phyloP scores from a whole-genome alignment of 257 asterid genomes.

The Scutellaria minor region DNA sequence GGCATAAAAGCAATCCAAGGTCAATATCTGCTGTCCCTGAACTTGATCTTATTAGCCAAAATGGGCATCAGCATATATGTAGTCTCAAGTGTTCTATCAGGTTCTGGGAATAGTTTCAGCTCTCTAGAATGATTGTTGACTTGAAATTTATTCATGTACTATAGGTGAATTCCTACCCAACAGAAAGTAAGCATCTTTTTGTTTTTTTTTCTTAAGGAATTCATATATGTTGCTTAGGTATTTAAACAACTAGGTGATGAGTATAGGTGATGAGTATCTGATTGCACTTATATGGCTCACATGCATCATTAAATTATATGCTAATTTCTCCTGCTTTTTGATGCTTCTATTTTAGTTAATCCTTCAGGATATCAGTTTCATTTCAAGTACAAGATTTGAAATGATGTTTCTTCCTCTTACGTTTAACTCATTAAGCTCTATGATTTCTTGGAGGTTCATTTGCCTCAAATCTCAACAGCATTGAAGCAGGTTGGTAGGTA shows the following conservation, averaged over 20 bases:
- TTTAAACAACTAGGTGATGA: conserved; percentile 74
- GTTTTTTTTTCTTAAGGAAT: too few relatives aligned
- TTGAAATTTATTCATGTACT: conserved; percentile 15
- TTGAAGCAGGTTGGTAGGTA: conserved; percentile 97
- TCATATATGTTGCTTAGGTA: too few relatives aligned
- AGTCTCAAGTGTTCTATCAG: not conserved
- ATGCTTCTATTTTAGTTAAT: too few relatives aligned
- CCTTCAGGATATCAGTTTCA: too few relatives aligned
- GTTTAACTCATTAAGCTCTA: conserved; percentile 51
- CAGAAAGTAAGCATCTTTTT: too few relatives aligned
- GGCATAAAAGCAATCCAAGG: conserved; percentile 43
- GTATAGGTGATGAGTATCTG: too few relatives aligned
- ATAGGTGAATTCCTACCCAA: conserved; percentile 91
- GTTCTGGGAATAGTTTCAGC: too few relatives aligned
- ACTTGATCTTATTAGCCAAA: conserved; percentile 64
- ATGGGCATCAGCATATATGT: conserved; percentile 73
- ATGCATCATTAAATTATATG: too few relatives aligned
- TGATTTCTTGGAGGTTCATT: conserved; percentile 89
- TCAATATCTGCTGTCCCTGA: conserved; percentile 62
- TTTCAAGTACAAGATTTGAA: conserved; percentile 50
- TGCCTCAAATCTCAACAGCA: conserved; percentile 77
- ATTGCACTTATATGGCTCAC: too few relatives aligned
- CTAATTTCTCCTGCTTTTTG: too few relatives aligned
- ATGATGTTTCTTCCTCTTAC: too few relatives aligned
- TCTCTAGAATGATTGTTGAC: conserved; percentile 1